Conservation (phyloP, 768 basidiomycete genomes). For the Tubosaeta sp. region DNA sequence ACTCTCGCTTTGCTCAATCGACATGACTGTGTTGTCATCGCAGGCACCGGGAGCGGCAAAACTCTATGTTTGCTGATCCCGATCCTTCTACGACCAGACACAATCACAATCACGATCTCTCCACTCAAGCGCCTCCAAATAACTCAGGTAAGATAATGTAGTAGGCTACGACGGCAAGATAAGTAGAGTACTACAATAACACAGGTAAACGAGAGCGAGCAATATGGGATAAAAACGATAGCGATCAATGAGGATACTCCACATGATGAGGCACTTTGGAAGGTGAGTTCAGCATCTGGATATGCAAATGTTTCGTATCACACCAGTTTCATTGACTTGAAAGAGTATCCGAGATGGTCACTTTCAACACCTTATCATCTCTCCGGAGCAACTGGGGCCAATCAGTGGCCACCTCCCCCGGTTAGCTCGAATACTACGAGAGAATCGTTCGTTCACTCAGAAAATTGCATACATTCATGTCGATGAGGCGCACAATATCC, state of each 20-base stretch:
- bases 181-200: too few species aligned
- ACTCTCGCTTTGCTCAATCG: too few species aligned
- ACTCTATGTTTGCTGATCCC: too few species aligned
- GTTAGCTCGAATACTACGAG: neutral
- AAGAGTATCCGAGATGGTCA: neutral
- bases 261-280: neutral
- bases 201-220: neutral
- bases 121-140: too few species aligned
- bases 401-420: neutral
- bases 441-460: neutral
- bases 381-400: neutral
- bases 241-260: slow-evolving; percentile 8
- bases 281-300: neutral
- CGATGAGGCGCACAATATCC: slow-evolving; percentile 7
- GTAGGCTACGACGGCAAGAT: too few species aligned
- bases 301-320: too few species aligned
- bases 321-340: neutral
- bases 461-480: neutral
- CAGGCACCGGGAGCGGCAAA: too few species aligned
- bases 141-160: too few species aligned
- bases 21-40: too few species aligned
- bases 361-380: neutral
- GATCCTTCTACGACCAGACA: too few species aligned
- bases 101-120: too few species aligned
- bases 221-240: neutral